phyloP scores from a whole-genome alignment of 75 land plant genomes.

The Pinus tabuliformis region DNA sequence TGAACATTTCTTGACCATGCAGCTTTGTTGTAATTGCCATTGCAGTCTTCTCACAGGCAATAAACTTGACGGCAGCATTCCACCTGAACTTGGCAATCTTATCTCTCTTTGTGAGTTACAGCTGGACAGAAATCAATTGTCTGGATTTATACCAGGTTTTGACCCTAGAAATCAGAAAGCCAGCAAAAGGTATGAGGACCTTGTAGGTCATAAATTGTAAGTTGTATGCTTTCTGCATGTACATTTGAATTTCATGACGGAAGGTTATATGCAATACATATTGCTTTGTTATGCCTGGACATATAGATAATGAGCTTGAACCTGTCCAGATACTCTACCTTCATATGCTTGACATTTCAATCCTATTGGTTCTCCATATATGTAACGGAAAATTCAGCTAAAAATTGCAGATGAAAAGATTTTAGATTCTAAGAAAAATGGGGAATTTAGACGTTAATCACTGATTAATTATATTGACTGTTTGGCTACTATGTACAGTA shows the following conservation, averaged over 20 bases:
- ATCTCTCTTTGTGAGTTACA: constrained; percentile 25
- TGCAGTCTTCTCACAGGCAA: constrained; percentile 53
- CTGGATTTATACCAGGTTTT: constrained; percentile 13
- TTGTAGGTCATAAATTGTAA: not conserved
- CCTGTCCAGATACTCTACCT: not conserved
- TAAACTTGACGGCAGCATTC: constrained; percentile 42
- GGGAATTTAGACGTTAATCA: not conserved
- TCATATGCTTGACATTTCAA: not conserved
- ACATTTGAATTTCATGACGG: not conserved
- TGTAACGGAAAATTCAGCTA: not conserved
- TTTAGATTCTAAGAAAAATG: too few relatives aligned
- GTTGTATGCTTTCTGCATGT: not conserved
- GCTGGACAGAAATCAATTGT: constrained; percentile 20
- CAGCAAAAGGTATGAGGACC: constrained; percentile 21
- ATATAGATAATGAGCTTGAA: not conserved
- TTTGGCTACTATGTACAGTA: not conserved
- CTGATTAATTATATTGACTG: not conserved
- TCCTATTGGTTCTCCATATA: not conserved
- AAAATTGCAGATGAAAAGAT: not conserved
- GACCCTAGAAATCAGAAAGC: constrained; percentile 29
- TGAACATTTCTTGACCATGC: not conserved
- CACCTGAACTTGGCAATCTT: constrained; percentile 21
- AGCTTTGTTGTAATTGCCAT: not conserved
- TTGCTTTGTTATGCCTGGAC: not conserved
- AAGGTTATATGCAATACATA: not conserved